Evolutionary conservation across 345 rosid species (phyloP), one percentile per base, ranked within the genome.

Genomic region (Gossypium stocksii): DNA sequence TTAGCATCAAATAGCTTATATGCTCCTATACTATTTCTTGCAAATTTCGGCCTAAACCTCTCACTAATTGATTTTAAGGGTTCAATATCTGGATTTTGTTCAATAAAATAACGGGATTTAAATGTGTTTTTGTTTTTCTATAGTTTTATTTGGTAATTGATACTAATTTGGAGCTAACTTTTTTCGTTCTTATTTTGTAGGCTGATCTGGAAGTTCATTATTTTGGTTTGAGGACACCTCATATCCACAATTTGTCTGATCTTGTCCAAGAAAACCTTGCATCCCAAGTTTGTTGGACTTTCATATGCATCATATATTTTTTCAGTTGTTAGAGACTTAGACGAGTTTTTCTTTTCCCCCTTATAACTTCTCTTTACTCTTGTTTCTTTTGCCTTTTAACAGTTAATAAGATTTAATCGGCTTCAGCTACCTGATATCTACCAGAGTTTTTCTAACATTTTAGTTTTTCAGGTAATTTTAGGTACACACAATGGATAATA

Each of bases 181-280:
- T 48, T 29, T 23, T 67, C 48, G 22, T 48, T 23, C 49, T 46
- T 46, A 19, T 48, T 67, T 23, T 48, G 57, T 15, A 94, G 97
- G 81, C 78, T 73, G 76, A 70, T 78, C 44, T 87, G 82, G 94
- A 85, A 74, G 80, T 89, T 74, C 97, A 93, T 83, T 89, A 87
- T 79, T 83, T 88, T 77, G 98, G 99, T 79, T 90, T 93, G 86
- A 86, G 86, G 85, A 89, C 89, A 38, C 95, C 89, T 80, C 85
- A 93, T 81, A 85, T 90, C 81, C 90, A 89, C 82, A 89, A 91
- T 83, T 84, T 95, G 64, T 91, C 94, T 77, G 89, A 89, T 82
- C 88, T 88, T 77, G 94, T 95, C 70, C 89, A 72, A 79, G 76
- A 84, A 77, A 81, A 86, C 83, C 91, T 95, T 38, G 85, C 76